A percentile compares a stretch with the other conserved stretches of the same genome.
Conservation (phyloP, 352 stramenopile species). For the Pythium rishiriense region DNA sequence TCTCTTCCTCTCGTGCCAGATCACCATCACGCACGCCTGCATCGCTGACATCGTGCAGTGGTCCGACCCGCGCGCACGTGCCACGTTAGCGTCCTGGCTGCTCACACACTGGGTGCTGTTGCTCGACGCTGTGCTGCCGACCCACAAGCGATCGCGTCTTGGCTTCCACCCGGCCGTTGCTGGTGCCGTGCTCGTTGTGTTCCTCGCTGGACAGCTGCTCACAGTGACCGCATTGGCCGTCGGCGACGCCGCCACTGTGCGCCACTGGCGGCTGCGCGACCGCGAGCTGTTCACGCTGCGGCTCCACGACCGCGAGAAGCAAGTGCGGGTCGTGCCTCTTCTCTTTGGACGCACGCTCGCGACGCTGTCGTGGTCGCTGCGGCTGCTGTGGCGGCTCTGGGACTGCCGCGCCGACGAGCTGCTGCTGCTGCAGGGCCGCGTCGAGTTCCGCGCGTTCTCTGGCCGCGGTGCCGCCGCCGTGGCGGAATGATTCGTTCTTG, state of each 20-base stretch:
- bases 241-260: background rate
- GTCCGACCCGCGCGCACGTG: no score
- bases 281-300: background rate
- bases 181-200: background rate
- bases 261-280: no score
- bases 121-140: background rate
- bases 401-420: background rate
- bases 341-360: background rate
- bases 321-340: background rate
- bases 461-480: no score
- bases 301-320: background rate
- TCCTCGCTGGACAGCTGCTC: background rate
- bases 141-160: background rate
- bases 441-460: no score
- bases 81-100: background rate
- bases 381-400: background rate
- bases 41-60: background rate
- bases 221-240: background rate
- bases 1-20: slow-evolving; percentile 1
- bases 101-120: background rate
- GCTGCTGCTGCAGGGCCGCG: background rate
- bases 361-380: background rate
- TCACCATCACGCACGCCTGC: background rate
- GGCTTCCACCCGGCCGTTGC: background rate
- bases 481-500: no score